phyloP scores from a whole-genome alignment of 164 flowering plant genomes.

The Annona cherimola region DNA sequence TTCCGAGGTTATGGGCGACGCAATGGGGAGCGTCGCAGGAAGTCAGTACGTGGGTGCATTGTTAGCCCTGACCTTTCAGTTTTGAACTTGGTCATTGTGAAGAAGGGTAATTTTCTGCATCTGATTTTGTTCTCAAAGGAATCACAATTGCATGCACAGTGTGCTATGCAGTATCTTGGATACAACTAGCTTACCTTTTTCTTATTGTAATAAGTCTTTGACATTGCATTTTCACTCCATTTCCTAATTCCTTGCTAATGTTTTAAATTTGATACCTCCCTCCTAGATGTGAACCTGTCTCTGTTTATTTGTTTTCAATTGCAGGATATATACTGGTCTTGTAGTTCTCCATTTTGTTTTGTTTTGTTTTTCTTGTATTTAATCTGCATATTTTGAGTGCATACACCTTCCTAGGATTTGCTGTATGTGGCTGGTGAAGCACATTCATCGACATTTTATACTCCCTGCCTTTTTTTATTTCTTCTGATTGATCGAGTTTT shows the following conservation, averaged over 20 bases:
- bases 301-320: not conserved
- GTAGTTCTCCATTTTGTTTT: not conserved
- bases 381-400: too few relatives aligned
- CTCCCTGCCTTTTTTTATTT: not conserved
- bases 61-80: conserved; percentile 46
- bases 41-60: conserved; percentile 46
- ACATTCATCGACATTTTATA: not conserved
- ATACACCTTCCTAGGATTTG: too few relatives aligned
- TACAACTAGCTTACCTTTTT: not conserved
- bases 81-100: conserved; percentile 43
- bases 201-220: not conserved
- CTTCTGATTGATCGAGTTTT: not conserved
- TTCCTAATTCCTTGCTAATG: not conserved
- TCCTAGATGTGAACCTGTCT: not conserved
- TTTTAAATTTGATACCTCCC: not conserved
- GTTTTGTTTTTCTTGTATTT: too few relatives aligned
- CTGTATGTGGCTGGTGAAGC: not conserved
- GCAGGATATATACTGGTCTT: not conserved
- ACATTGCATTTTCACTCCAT: not conserved
- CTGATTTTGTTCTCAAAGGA: not conserved
- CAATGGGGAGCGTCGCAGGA: conserved; percentile 42
- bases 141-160: not conserved
- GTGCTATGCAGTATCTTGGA: not conserved
- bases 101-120: conserved; percentile 24
- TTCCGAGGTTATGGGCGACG: conserved; percentile 49